Base-by-base conservation (phyloP, 768 basidiomycete genomes). In the Termitomyces sp. region DNA sequence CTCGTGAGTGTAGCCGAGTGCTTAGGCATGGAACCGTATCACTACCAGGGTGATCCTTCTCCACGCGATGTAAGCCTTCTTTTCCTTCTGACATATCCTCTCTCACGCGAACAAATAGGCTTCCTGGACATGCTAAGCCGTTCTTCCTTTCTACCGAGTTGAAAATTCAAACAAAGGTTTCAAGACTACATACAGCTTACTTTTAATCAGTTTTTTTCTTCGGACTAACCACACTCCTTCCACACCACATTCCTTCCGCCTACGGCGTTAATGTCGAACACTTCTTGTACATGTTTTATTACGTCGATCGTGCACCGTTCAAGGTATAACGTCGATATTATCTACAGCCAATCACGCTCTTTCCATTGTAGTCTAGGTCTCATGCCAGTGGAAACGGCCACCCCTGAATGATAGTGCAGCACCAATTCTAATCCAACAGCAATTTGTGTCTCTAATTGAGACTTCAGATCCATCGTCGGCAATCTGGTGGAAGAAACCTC, bases 1-100 rank as follows among this genome's bases (percentile, higher is more conserved):
- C 72, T 80, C 36, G 78, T 76, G 18, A 76, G 75, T 7, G 63
- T 79, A 2, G 76, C 76, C 1, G 74, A 78, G 40, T 80, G 78
- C 40, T 63, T 78, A 13, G 76, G 73, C 8, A 55, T 68, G 54
- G 54, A 66, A 12, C 67, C 78, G 7, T 79, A 79, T 58, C 69
- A 72, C 44, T 54, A n/a, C 16, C 65, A 73, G 9, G 71, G 67
- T 7, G 38, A 67, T 16, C 75, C 78, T 36, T 59, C 63, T 44
- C 56, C 50, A 12, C 70, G 63, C 22, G 74, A 75, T 56, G 77
- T 78, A 67, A 44, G 75, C 63, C 24, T 38, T 20, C 7, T 33
- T 16, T 28, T 12, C 46, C 39, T n/a, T 32, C 13, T 36, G 18
- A 36, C 36, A 20, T 24, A 13, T 53, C 8, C 38, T 13, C 35